phyloP scores from a whole-genome alignment of 176 grass and related monocot species.

The Chloris gayana region DNA sequence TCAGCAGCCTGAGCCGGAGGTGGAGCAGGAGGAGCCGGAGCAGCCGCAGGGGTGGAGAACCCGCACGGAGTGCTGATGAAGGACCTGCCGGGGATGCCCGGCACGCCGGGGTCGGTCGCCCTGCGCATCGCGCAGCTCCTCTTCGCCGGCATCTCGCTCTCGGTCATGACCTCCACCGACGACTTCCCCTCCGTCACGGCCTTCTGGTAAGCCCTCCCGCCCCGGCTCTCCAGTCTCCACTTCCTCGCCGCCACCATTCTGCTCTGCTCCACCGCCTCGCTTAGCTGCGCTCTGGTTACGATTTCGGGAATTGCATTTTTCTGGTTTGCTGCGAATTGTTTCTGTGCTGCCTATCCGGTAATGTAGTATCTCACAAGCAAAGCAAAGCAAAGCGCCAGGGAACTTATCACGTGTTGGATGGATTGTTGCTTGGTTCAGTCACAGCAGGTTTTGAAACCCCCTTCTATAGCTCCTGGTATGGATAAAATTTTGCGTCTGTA shows the following conservation, averaged over 20 bases:
- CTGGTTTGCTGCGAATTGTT: conserved; percentile 4
- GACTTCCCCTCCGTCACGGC: conserved; percentile 84
- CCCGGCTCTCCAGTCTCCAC: background rate
- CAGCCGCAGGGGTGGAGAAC: conserved; percentile 36
- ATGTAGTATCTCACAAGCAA: background rate
- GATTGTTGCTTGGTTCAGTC: conserved; percentile 5
- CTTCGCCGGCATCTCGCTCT: conserved; percentile 67
- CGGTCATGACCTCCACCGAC: conserved; percentile 74
- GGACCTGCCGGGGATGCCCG: conserved; percentile 92
- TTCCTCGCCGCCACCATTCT: background rate
- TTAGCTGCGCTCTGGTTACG: background rate
- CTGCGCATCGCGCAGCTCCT: conserved; percentile 75
- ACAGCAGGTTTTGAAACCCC: background rate
- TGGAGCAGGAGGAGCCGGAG: background rate
- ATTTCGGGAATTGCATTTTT: conserved; percentile 17
- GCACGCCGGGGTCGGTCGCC: conserved; percentile 57
- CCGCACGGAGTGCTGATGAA: conserved; percentile 71
- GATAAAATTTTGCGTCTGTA: background rate
- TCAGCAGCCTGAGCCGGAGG: background rate
- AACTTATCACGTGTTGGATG: conserved; percentile 13
- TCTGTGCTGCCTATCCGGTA: conserved; percentile 7
- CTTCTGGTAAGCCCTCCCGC: conserved; percentile 57
- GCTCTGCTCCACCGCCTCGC: background rate
- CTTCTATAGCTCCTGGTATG: background rate
- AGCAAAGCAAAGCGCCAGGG: background rate